Evolutionary conservation across 106 monocot species (phyloP), one percentile per base, ranked within the genome.

Genomic region (Posidonia australis): DNA sequence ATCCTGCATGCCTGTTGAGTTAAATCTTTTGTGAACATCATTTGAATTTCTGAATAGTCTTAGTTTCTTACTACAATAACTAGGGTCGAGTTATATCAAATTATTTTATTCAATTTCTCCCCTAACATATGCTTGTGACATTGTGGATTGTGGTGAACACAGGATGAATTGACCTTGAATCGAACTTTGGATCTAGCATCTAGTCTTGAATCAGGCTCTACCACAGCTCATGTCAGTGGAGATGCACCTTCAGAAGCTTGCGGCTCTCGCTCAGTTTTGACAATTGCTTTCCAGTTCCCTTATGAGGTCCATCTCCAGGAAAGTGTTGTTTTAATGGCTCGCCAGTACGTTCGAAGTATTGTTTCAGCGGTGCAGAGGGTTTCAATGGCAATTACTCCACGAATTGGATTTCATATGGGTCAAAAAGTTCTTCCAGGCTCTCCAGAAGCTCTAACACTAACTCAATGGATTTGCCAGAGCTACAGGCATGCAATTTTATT

Each of bases 301-400:
- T 98, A 81, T 66, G 91, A 98, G 75, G 62, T 64, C 23, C 82
- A 87, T 46, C 74, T 98, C 19, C 75, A 75, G 29, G 98, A 98
- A 7, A 85, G 67, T 71, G 80, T 98, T 46, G 84, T 84, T 22
- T 66, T 73, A 19, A 98, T 91, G 91, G 87, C 91, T 3, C 76
- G 87, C 6, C 98, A 98, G 51, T 98, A 98, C 65, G 71, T 98
- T 26, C 82, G 98, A 2, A 81, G 80, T 42, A 71, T 98, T 47
- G 79, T 98, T 52, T 81, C 98, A 21, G 61, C 91, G n/a, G 91
- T 98, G n/a, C 98, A 98, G 64, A 80, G 98, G 62, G 85, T 98
- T 43, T 76, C 98, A 23, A 72, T 98, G 81, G 87, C 87, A 0
- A 77, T 98, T 36, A 19, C 91, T 60, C 90, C 87, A 21, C 72